Conservation (phyloP, 176 grass and related monocot species). For the Saccharum spontaneum region DNA sequence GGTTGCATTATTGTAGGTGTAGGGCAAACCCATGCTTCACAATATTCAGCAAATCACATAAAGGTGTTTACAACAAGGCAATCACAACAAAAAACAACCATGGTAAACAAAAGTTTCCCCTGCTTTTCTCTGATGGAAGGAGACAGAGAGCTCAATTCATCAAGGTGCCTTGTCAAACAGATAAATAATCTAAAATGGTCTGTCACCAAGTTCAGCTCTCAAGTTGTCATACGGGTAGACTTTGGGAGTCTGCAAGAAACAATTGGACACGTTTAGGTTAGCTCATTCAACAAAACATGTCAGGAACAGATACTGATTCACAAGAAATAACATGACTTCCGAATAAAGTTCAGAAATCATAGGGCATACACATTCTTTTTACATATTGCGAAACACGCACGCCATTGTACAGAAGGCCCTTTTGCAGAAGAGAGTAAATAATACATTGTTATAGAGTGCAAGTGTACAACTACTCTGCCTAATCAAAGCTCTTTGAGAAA, state of each 20-base stretch:
- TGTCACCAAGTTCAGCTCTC: slow-evolving; percentile 74
- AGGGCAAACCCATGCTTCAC: background rate
- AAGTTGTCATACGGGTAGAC: slow-evolving; percentile 92
- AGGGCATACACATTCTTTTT: background rate
- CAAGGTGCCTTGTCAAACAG: background rate
- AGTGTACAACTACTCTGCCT: background rate
- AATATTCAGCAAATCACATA: slow-evolving; percentile 12
- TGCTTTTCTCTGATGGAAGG: background rate
- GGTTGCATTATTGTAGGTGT: slow-evolving; percentile 35
- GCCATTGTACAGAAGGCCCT: background rate
- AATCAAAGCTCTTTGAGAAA: background rate
- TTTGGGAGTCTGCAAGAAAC: slow-evolving; percentile 80
- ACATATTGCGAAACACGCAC: background rate
- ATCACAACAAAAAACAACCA: slow-evolving; percentile 2
- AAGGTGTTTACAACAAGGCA: slow-evolving; percentile 1
- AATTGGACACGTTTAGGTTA: background rate
- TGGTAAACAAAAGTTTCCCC: background rate
- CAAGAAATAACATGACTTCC: background rate
- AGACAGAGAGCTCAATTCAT: background rate
- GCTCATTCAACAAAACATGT: slow-evolving; percentile 12
- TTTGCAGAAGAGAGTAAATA: background rate
- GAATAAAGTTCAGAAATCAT: background rate
- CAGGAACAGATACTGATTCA: background rate
- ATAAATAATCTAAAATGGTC: slow-evolving; percentile 32
- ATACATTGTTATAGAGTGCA: background rate